Evolutionary conservation across 768 basidiomycete genomes (phyloP).

Genomic region (Coprinopsis strossmayeri): DNA sequence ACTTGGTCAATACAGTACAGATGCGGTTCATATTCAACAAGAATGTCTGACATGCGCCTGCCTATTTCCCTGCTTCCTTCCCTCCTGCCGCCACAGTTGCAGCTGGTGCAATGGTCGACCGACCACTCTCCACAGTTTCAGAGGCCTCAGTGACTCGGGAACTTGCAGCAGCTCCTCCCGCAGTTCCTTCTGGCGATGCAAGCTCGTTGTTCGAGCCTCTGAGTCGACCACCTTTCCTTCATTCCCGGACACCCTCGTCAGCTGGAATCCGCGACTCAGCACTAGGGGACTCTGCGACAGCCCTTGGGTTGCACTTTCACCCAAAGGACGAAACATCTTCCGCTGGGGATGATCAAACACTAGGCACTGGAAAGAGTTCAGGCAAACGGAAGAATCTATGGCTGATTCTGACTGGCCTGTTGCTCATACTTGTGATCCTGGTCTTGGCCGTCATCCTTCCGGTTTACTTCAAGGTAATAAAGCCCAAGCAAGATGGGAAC

Average conservation of each 20-base stretch:
- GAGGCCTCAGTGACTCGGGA: conserved; percentile 13
- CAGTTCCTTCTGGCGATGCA: conserved; percentile 14
- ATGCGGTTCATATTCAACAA: background rate
- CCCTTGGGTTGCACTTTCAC: conserved; percentile 2
- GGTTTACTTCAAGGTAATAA: conserved; percentile 52
- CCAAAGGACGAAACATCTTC: conserved; percentile 13
- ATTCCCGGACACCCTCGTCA: conserved; percentile 15
- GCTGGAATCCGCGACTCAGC: conserved; percentile 14
- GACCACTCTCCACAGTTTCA: conserved; percentile 12
- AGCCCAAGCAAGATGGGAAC: conserved; percentile 22
- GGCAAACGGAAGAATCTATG: conserved; percentile 13
- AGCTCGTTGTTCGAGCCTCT: conserved; percentile 14
- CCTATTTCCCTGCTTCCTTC: conserved; percentile 5
- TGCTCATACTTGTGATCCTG: conserved; percentile 30
- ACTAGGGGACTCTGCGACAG: conserved; percentile 15
- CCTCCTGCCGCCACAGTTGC: background rate
- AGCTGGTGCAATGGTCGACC: conserved; percentile 11
- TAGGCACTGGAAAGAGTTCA: too few species aligned
- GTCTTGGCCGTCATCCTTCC: conserved; percentile 48
- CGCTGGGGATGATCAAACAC: too few species aligned
- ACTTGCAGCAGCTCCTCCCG: conserved; percentile 17
- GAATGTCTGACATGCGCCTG: background rate
- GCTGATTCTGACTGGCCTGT: conserved; percentile 16
- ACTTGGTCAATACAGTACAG: background rate
- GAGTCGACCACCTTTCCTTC: conserved; percentile 15